Conservation (phyloP, 2,329 filamentous ascomycete genomes). For the Hypoxylon sp. region DNA sequence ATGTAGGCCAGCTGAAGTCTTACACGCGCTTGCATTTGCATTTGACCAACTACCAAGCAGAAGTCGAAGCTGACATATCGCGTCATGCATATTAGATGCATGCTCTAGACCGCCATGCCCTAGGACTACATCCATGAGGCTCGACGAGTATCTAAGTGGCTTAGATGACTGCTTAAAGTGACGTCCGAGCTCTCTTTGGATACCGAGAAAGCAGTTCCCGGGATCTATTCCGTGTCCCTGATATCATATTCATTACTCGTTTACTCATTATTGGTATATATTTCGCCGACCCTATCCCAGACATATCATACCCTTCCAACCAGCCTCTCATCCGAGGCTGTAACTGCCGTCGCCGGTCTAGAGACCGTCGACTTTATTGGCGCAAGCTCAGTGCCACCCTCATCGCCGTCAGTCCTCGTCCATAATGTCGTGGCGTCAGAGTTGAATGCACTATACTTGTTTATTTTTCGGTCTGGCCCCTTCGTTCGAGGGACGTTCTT, state of each 20-base stretch:
- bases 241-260: conserved; percentile 22
- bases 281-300: conserved; percentile 1
- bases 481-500: conserved; percentile 30
- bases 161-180: too few relatives aligned
- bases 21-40: too few relatives aligned
- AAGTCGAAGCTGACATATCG: too few relatives aligned
- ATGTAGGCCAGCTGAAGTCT: too few relatives aligned
- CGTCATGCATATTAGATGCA: too few relatives aligned
- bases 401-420: conserved; percentile 18
- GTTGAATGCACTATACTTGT: conserved; percentile 17
- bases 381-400: conserved; percentile 18
- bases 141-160: too few relatives aligned
- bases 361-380: conserved; percentile 12
- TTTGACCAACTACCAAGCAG: too few relatives aligned
- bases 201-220: too few relatives aligned
- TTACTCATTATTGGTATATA: conserved; percentile 11
- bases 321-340: conserved; percentile 20
- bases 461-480: conserved; percentile 5
- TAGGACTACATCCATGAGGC: too few relatives aligned
- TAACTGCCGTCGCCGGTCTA: conserved; percentile 5
- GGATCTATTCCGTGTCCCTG: too few relatives aligned
- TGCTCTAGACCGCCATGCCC: too few relatives aligned
- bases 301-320: conserved; percentile 22
- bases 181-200: too few relatives aligned
- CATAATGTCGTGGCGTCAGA: conserved; percentile 32